Base-by-base conservation (phyloP, 2,329 filamentous ascomycete genomes). In the Cytospora leucostoma region DNA sequence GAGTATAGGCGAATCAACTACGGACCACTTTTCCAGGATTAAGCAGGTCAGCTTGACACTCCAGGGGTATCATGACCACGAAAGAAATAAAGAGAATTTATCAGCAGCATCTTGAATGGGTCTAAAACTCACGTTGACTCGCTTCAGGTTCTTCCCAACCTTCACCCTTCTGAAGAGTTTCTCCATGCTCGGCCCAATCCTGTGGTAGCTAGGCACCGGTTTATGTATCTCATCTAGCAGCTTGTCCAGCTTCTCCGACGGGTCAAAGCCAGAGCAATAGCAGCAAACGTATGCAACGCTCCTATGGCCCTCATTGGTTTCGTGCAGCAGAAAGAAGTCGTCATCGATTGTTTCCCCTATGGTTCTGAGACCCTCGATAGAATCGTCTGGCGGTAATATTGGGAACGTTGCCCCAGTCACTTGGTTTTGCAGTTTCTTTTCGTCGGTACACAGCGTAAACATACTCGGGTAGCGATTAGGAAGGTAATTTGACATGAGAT, bases 181-280 rank as follows among this genome's bases (percentile, higher is more conserved):
- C 70, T 86, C 82, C 82, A 86, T 84, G 64, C 82, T 84, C 0
- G 74, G 68, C 0, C 79, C 82, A 34, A 86, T 84, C 72, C 80
- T 84, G 17, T 83, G 78, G 61, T 84, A 85, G 0, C 75, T 74
- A 0, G 84, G 84, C 44, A 86, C 83, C 0, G 81, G 81, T 17
- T 64, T 71, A 62, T 86, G 84, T 12, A 85, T 81, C 27, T 82
- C 80, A 51, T 71, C 71, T 21, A 86, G 70, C 11, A 77, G 67
- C 66, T 78, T 76, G 2, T 81, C 82, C 34, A 86, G 71, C 70
- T 85, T 85, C 2, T 70, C 54, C 0, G 78, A 75, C 0, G 83
- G 81, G 54, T 84, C 78, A 55, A 85, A 85, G 0, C 82, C 83
- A 0, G 78, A 74, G 0, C 83, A 81, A 58, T 81, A 81, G 65